Percentiles rank a stretch among this genome's conserved stretches.
Conservation (phyloP, 2,329 filamentous ascomycete genomes). For the Didymella exigua region DNA sequence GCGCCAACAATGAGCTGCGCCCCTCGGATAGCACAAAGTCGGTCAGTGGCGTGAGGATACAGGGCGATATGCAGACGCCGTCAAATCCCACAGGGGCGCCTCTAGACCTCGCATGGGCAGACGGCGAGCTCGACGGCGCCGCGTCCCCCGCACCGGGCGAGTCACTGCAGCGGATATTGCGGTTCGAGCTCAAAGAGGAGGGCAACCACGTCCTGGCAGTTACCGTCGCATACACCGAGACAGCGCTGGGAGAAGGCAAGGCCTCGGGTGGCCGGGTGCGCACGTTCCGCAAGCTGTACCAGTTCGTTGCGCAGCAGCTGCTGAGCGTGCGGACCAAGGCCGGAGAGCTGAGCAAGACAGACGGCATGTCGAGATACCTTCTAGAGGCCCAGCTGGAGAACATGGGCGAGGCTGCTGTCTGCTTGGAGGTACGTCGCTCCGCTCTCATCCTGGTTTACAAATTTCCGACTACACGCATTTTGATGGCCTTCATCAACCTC, state of each 20-base stretch:
- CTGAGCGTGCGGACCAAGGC: constrained; percentile 91
- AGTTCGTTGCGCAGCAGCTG: constrained; percentile 90
- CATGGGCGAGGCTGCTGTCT: constrained; percentile 80
- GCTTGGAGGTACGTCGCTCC: constrained; percentile 66
- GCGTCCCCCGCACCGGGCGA: constrained; percentile 61
- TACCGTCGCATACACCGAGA: constrained; percentile 93
- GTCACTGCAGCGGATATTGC: constrained; percentile 80
- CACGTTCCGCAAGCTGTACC: constrained; percentile 93
- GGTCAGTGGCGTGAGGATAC: constrained; percentile 79
- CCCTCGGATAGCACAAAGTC: constrained; percentile 48
- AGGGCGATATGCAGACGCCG: constrained; percentile 95
- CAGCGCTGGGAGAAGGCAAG: constrained; percentile 59
- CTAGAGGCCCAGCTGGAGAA: constrained; percentile 97
- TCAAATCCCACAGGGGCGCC: constrained; percentile 66
- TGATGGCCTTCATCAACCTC: constrained; percentile 18
- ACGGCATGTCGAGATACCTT: constrained; percentile 64
- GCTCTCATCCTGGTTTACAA: constrained; percentile 8
- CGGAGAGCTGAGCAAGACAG: constrained; percentile 62
- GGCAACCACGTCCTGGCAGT: constrained; percentile 92
- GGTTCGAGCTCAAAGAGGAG: constrained; percentile 90
- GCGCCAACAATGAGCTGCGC: constrained; percentile 84
- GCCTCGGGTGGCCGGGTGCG: constrained; percentile 68
- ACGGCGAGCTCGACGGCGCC: constrained; percentile 42
- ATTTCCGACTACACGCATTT: constrained; percentile 1
- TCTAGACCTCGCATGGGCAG: constrained; percentile 61